Conservation (phyloP, 768 basidiomycete genomes). For the Russula dissimulans region DNA sequence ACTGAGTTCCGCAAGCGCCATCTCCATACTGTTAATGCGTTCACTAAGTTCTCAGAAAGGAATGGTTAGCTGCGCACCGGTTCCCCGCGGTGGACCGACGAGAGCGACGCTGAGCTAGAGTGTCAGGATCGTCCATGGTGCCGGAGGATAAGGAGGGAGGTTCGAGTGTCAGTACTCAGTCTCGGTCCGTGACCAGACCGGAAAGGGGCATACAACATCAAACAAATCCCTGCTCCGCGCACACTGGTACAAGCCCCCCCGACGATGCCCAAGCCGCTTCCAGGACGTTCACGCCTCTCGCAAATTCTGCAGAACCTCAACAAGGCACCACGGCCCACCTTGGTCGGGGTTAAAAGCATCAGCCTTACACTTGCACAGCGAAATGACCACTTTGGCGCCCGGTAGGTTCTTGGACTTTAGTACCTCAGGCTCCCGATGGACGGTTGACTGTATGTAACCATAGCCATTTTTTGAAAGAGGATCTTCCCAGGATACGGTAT, state of each 20-base stretch:
- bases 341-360: constrained; percentile 41
- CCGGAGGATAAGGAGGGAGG: too few species aligned
- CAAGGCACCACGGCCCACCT: constrained; percentile 39
- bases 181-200: too few species aligned
- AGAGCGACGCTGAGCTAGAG: constrained; percentile 45
- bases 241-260: too few species aligned
- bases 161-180: too few species aligned
- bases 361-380: constrained; percentile 47
- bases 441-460: neutral
- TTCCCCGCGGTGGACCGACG: constrained; percentile 74
- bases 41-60: neutral
- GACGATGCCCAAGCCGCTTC: constrained; percentile 18
- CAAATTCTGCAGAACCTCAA: constrained; percentile 44
- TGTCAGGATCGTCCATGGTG: constrained; percentile 33
- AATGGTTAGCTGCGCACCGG: constrained; percentile 34
- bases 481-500: constrained; percentile 70
- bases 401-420: constrained; percentile 34
- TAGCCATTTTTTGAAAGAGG: constrained; percentile 73
- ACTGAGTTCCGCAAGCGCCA: constrained; percentile 64
- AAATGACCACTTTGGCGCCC: constrained; percentile 69
- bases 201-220: neutral
- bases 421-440: neutral
- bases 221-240: neutral
- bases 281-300: constrained; percentile 49
- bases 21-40: constrained; percentile 50